phyloP scores from a whole-genome alignment of 2,329 filamentous ascomycete genomes.

The Microcera coccophila region DNA sequence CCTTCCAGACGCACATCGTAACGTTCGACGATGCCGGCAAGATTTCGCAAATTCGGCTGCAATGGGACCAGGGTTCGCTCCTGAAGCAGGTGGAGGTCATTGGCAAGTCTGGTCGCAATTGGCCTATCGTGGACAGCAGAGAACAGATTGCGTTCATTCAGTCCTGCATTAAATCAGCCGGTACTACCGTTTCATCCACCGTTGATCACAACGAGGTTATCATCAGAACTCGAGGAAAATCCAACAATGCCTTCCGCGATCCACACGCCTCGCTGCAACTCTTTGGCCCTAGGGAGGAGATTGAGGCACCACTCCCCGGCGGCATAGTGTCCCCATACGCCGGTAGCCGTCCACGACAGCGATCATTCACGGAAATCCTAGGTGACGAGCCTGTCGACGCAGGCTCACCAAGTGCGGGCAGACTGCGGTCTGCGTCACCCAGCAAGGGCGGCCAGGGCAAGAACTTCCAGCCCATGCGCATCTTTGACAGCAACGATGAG shows the following conservation, averaged over 20 bases:
- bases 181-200: constrained; percentile 31
- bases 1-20: constrained; percentile 75
- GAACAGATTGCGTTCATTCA: constrained; percentile 79
- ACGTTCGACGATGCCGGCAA: constrained; percentile 71
- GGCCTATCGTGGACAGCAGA: constrained; percentile 85
- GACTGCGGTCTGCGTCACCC: constrained; percentile 51
- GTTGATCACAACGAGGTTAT: constrained; percentile 36
- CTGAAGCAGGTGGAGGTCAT: constrained; percentile 94
- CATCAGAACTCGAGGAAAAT: constrained; percentile 48
- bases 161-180: constrained; percentile 52
- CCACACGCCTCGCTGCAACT: constrained; percentile 70
- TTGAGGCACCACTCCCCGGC: constrained; percentile 46
- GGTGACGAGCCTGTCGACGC: constrained; percentile 46
- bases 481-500: constrained; percentile 56
- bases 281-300: constrained; percentile 66
- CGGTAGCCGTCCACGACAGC: constrained; percentile 58
- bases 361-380: constrained; percentile 70
- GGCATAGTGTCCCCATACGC: constrained; percentile 59
- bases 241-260: constrained; percentile 55
- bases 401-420: constrained; percentile 45
- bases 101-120: constrained; percentile 83
- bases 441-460: constrained; percentile 53
- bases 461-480: constrained; percentile 59
- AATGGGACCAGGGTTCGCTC: constrained; percentile 92
- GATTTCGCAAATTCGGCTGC: constrained; percentile 82